Evolutionary conservation across 1,139 yeast species (phyloP), one percentile per base, ranked within the genome.

Genomic region (Debaryomyces udenii): DNA sequence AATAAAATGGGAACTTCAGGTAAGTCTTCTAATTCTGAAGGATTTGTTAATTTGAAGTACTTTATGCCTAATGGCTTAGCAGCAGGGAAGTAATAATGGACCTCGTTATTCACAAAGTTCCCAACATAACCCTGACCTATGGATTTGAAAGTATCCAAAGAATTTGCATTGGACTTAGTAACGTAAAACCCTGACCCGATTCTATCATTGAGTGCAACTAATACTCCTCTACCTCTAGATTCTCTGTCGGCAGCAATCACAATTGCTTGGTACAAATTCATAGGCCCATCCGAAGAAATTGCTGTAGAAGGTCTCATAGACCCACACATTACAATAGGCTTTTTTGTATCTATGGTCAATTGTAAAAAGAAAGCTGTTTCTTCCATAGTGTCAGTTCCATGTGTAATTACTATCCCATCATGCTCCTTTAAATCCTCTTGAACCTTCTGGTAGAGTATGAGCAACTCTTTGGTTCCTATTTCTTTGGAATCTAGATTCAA

Each of bases 261-360:
- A 40, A 81, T 81, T 1, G 88, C 86, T 55, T 83, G 87, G 55
- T 81, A 83, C 43, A 83, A 62, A 57, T 83, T 83, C 83, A 83
- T 81, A 4, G 86, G 84, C 1, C 88, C 88, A 55, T 83, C 89
- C 5, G 86, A 80, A 2, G 86, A 80, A 36, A 83, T 76, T 24
- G 84, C 80, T 2, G 86, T 80, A 6, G 84, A 78, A 1, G 89
- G 89, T 51, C 89, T 70, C 89, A 83, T 83, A 2, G 85, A 78
- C 1, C 89, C 89, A 44, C 86, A 82, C 57, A 83, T 63, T 3
- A 82, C 87, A 38, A 83, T 76, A 2, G 87, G 87, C 43, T 80
- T 78, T 37, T 68, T 68, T 27, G 81, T 70, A 43, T 76, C 72
- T 27, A 82, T 63, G 3, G 86, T 78, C 44, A 78, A 65, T 50